A percentile compares a stretch with the other conserved stretches of the same genome.
Evolutionary conservation across 2,329 filamentous ascomycete species (phyloP).

Genomic region (Juglanconis juglandina): DNA sequence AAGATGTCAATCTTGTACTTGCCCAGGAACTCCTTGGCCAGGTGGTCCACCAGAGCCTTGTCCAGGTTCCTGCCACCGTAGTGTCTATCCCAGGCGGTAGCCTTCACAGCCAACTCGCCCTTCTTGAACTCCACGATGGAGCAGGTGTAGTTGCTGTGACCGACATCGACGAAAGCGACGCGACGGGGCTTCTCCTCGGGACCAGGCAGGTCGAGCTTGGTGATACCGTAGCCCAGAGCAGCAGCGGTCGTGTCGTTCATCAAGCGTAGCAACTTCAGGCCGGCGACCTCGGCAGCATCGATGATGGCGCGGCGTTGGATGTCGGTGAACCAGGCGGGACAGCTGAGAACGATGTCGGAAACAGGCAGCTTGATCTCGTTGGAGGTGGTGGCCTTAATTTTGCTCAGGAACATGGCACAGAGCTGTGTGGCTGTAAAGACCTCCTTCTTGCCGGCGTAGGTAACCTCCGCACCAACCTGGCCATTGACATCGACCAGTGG

Average conservation of each 20-base stretch:
- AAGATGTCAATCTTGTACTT: constrained; percentile 97
- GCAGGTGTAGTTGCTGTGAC: constrained; percentile 92
- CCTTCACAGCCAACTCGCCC: constrained; percentile 91
- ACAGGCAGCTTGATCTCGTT: constrained; percentile 88
- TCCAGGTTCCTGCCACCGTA: constrained; percentile 98
- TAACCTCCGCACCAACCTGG: constrained; percentile 91
- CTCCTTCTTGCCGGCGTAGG: constrained; percentile 91
- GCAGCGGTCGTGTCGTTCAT: constrained; percentile 98
- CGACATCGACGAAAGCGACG: constrained; percentile 90
- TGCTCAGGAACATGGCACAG: constrained; percentile 91
- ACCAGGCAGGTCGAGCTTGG: constrained; percentile 86
- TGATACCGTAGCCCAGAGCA: constrained; percentile 95
- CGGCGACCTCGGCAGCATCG: constrained; percentile 89
- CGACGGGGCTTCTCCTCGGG: constrained; percentile 89
- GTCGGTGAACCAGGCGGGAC: constrained; percentile 96
- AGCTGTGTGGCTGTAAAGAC: constrained; percentile 93
- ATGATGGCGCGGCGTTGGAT: constrained; percentile 83
- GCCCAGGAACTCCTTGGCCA: constrained; percentile 92
- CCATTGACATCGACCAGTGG: constrained; percentile 85
- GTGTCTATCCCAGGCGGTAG: constrained; percentile 89
- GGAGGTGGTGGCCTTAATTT: constrained; percentile 84
- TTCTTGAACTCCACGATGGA: constrained; percentile 96
- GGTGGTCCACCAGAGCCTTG: constrained; percentile 89
- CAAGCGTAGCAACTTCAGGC: constrained; percentile 84
- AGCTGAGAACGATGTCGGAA: constrained; percentile 88